These are phyloP conservation scores for Venturia carpophila DNA, from an alignment of 2,329 filamentous ascomycete genomes.

Conservation along the genomic window DNA sequence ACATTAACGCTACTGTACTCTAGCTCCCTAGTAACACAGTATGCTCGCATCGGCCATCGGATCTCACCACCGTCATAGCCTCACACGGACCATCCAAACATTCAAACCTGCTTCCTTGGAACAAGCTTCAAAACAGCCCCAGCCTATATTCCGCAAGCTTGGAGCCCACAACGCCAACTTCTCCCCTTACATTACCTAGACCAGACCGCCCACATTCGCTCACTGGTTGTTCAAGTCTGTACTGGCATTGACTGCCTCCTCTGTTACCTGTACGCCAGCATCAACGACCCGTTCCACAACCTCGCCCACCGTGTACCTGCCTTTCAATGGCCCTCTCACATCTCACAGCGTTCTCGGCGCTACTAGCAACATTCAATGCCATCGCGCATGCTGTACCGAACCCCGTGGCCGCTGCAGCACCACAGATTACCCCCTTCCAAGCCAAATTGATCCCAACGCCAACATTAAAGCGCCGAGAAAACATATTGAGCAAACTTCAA, in stretches of 20 bases:
- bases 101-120: background rate
- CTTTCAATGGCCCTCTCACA: background rate
- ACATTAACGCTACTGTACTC: no score
- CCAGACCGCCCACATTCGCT: background rate
- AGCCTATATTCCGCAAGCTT: background rate
- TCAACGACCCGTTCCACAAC: background rate
- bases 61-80: background rate
- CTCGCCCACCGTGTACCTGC: background rate
- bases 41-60: background rate
- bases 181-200: background rate
- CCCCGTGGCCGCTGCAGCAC: conserved; percentile 28
- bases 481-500: conserved; percentile 44
- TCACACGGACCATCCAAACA: background rate
- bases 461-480: conserved; percentile 39
- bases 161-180: background rate
- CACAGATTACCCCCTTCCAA: conserved; percentile 42
- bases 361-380: conserved; percentile 3
- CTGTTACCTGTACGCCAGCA: background rate
- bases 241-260: conserved; percentile 2
- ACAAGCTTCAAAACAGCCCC: background rate
- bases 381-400: conserved; percentile 8
- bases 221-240: background rate
- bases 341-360: conserved; percentile 12
- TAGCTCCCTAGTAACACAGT: no score
- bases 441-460: conserved; percentile 34